Percentiles rank a stretch among this genome's conserved stretches.
These are phyloP conservation scores for Lipomyces orientalis DNA, from an alignment of 805 yeast species.

Conservation along the genomic window DNA sequence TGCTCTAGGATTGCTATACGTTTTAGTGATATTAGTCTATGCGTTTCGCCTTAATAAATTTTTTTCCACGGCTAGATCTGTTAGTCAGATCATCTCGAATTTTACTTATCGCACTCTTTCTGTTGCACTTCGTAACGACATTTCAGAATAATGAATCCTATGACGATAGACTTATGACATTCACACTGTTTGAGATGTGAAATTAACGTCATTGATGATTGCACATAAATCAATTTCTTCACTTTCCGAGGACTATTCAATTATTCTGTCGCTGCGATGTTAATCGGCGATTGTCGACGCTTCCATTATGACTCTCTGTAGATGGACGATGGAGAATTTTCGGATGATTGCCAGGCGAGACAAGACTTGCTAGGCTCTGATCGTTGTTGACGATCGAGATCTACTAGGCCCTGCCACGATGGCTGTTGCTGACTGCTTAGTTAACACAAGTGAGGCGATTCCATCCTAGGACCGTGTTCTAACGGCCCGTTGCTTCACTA, in stretches of 20 bases:
- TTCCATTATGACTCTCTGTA: neutral
- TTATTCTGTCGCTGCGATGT: neutral
- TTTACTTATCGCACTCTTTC: neutral
- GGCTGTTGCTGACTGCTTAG: no score
- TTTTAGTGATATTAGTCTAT: neutral
- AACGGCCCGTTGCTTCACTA: no score
- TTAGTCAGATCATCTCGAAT: no score
- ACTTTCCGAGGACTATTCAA: constrained; percentile 30
- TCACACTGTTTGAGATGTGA: constrained; percentile 16
- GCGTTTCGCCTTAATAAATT: neutral
- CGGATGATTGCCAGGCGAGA: neutral
- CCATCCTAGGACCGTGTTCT: no score
- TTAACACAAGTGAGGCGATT: no score
- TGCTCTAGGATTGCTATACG: neutral
- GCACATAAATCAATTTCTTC: constrained; percentile 28
- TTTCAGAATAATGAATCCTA: constrained; percentile 6
- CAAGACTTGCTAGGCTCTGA: neutral
- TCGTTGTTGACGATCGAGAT: neutral
- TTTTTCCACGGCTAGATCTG: neutral
- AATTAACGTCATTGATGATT: constrained; percentile 14
- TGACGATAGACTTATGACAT: constrained; percentile 27
- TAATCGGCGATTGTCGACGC: neutral
- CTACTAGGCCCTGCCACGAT: no score
- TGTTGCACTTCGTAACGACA: neutral
- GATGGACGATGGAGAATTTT: neutral